Evolutionary conservation across 208 protist genomes (phyloP).

Genomic region (Leishmania major): DNA sequence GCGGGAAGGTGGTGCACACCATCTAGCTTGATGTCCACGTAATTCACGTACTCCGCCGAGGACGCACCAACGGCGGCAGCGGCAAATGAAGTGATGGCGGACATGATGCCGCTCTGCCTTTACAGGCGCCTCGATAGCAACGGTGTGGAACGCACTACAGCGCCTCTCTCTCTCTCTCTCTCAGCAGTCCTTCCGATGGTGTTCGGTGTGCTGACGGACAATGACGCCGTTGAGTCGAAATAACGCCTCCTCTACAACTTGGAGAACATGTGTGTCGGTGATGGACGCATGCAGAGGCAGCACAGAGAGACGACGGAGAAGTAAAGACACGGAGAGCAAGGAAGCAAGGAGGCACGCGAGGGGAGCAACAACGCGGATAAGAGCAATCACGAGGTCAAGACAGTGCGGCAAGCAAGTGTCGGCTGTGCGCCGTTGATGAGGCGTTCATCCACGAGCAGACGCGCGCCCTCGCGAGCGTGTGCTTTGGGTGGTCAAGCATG

Average conservation of each 20-base stretch:
- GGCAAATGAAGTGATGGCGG: neutral
- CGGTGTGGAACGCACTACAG: neutral
- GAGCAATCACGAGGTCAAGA: neutral
- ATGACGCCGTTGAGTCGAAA: neutral
- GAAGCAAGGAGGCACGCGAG: neutral
- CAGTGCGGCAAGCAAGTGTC: neutral
- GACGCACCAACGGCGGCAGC: neutral
- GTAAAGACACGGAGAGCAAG: neutral
- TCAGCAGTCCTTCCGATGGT: neutral
- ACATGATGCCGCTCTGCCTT: neutral
- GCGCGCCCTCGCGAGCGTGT: neutral
- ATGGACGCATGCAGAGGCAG: neutral
- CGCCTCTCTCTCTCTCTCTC: neutral
- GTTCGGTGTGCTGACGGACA: neutral
- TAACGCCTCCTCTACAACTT: neutral
- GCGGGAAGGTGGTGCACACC: conserved; percentile 56
- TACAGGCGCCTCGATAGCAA: neutral
- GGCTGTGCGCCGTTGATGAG: neutral
- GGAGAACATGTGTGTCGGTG: neutral
- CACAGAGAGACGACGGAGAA: neutral
- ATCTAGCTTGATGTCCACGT: conserved; percentile 79
- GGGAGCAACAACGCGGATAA: neutral
- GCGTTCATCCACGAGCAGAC: neutral
- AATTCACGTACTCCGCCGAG: conserved; percentile 52
- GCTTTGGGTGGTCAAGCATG: neutral